Percentiles rank a stretch among this genome's conserved stretches.
These are phyloP conservation scores for Ceratorhiza oryzae-sativae DNA, from an alignment of 1,284 basidiomycete species.

Conservation along the genomic window DNA sequence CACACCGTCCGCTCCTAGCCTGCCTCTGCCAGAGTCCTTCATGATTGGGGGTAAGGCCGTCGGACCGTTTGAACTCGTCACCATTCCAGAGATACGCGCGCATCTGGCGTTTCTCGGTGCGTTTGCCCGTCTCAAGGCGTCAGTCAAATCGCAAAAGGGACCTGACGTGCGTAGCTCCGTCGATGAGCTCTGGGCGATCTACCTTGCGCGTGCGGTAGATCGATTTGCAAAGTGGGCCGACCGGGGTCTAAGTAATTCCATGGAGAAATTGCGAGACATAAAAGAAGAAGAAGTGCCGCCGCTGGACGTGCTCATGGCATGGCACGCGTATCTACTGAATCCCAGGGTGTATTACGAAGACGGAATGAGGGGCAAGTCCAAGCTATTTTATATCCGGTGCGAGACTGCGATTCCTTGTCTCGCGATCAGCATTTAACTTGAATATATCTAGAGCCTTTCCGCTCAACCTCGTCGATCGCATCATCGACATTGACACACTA, in stretches of 20 bases:
- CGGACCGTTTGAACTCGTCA: conserved; percentile 37
- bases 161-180: conserved; percentile 28
- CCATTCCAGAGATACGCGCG: conserved; percentile 41
- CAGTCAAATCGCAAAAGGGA: conserved; percentile 39
- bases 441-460: conserved; percentile 37
- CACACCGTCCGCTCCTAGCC: neutral
- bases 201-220: conserved; percentile 43
- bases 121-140: conserved; percentile 39
- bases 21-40: neutral
- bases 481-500: conserved; percentile 39
- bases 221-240: conserved; percentile 42
- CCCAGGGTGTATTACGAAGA: conserved; percentile 44
- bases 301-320: conserved; percentile 59
- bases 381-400: conserved; percentile 36
- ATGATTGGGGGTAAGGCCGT: neutral
- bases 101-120: conserved; percentile 44
- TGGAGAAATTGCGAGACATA: neutral
- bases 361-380: conserved; percentile 34
- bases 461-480: conserved; percentile 32
- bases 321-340: conserved; percentile 59
- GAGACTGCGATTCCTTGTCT: neutral
- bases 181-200: conserved; percentile 43
- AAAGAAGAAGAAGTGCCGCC: conserved; percentile 51
- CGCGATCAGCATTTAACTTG: neutral
- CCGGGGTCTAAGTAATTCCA: neutral